Conservation (phyloP, 2,329 filamentous ascomycete genomes). For the Claviceps sp. region DNA sequence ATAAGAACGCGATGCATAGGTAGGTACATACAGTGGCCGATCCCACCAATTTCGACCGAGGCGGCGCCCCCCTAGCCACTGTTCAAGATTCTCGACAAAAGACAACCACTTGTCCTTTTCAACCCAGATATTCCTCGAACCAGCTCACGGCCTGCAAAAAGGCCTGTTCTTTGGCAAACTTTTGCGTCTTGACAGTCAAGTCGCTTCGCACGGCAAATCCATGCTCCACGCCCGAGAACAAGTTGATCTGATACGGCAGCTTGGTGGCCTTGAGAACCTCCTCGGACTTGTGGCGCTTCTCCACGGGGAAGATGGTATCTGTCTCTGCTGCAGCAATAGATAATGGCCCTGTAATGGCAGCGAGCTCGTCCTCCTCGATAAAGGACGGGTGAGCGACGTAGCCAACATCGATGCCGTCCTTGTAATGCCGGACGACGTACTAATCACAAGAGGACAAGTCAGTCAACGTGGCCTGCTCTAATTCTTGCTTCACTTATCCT, state of each 20-base stretch:
- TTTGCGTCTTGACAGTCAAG: constrained; percentile 31
- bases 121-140: constrained; percentile 42
- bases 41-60: too few species aligned
- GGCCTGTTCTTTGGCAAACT: constrained; percentile 66
- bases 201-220: constrained; percentile 64
- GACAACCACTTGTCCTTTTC: not conserved
- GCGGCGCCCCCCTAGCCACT: too few species aligned
- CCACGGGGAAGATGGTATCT: constrained; percentile 44
- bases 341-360: constrained; percentile 40
- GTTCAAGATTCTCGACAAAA: too few species aligned
- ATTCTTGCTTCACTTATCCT: not conserved
- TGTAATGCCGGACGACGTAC: constrained; percentile 58
- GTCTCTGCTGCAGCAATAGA: constrained; percentile 51
- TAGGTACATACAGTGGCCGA: too few species aligned
- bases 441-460: constrained; percentile 15
- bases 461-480: not conserved
- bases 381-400: constrained; percentile 54
- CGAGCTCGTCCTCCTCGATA: constrained; percentile 45
- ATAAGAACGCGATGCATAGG: too few species aligned
- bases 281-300: constrained; percentile 44
- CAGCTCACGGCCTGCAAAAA: constrained; percentile 64
- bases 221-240: constrained; percentile 57
- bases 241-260: constrained; percentile 51
- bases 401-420: constrained; percentile 40
- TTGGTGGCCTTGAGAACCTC: constrained; percentile 39